These are phyloP conservation scores for Entomophthora muscae DNA, from an alignment of 371 early-diverging fungal genomes.

Conservation along the genomic window DNA sequence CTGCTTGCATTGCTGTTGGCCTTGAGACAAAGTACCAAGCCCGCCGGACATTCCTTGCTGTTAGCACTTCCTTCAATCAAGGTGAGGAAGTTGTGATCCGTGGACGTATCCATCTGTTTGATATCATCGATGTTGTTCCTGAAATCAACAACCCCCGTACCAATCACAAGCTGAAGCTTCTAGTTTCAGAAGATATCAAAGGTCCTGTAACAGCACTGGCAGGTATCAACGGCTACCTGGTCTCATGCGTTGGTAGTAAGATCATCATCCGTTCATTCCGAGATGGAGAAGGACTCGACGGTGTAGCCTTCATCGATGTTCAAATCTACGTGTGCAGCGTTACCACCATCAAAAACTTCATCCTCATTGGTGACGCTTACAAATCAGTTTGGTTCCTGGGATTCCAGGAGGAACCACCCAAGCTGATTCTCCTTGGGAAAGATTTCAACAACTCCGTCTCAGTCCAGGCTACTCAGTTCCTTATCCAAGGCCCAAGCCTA, in stretches of 20 bases:
- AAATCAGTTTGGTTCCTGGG: constrained; percentile 87
- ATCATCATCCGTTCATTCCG: constrained; percentile 83
- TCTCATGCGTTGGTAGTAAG: constrained; percentile 83
- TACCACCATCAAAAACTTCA: constrained; percentile 70
- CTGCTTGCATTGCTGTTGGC: constrained; percentile 54
- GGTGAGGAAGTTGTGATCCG: constrained; percentile 88
- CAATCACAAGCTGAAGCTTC: constrained; percentile 76
- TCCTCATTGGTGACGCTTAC: constrained; percentile 82
- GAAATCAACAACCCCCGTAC: constrained; percentile 89
- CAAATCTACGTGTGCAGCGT: constrained; percentile 78
- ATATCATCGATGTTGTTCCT: constrained; percentile 94
- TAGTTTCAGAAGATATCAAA: constrained; percentile 75
- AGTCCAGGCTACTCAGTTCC: constrained; percentile 48
- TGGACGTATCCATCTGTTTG: constrained; percentile 84
- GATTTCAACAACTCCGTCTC: constrained; percentile 57
- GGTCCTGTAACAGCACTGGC: constrained; percentile 88
- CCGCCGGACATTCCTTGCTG: constrained; percentile 66
- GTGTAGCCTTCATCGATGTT: constrained; percentile 94
- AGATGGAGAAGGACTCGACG: constrained; percentile 70
- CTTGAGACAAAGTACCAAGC: constrained; percentile 76
- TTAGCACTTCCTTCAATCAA: constrained; percentile 74
- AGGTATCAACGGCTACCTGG: constrained; percentile 69
- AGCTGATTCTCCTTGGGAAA: constrained; percentile 73
- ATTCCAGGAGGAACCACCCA: constrained; percentile 92
- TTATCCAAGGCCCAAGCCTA: constrained; percentile 55